Conservation (phyloP, 257 asterid genomes). For the Solanum pinnatisectum region DNA sequence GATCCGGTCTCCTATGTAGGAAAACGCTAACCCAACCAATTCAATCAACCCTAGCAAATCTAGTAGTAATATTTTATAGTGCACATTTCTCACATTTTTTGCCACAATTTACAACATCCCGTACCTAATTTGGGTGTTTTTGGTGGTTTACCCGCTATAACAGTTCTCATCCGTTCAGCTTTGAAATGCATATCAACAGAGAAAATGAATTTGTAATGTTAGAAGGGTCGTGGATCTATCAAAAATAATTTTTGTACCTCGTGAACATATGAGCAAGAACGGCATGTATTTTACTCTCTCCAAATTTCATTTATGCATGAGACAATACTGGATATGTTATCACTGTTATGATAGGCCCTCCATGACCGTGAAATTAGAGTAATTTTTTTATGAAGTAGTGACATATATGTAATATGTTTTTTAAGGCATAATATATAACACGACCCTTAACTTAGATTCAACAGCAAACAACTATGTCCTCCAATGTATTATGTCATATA, state of each 20-base stretch:
- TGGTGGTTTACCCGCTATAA: not conserved
- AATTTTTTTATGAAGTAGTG: not conserved
- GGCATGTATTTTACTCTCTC: not conserved
- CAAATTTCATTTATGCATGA: not conserved
- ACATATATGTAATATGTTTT: not conserved
- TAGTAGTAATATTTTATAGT: not conserved
- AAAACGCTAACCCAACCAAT: too few relatives aligned
- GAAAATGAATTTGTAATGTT: too few relatives aligned
- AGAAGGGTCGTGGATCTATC: not conserved
- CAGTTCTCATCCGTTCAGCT: too few relatives aligned
- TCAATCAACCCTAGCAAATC: too few relatives aligned
- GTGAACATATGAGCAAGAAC: fast-evolving
- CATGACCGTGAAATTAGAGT: not conserved
- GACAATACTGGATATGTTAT: not conserved
- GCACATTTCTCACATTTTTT: not conserved
- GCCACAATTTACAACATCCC: not conserved
- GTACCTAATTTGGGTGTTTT: not conserved
- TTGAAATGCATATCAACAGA: too few relatives aligned
- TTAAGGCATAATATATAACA: too few relatives aligned
- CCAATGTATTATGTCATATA: too few relatives aligned
- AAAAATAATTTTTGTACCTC: fast-evolving
- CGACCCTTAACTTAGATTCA: too few relatives aligned
- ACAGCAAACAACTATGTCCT: too few relatives aligned
- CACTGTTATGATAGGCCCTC: too few relatives aligned
- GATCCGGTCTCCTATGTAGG: too few relatives aligned